phyloP scores from a whole-genome alignment of 805 yeast species.

The Candida argentea region DNA sequence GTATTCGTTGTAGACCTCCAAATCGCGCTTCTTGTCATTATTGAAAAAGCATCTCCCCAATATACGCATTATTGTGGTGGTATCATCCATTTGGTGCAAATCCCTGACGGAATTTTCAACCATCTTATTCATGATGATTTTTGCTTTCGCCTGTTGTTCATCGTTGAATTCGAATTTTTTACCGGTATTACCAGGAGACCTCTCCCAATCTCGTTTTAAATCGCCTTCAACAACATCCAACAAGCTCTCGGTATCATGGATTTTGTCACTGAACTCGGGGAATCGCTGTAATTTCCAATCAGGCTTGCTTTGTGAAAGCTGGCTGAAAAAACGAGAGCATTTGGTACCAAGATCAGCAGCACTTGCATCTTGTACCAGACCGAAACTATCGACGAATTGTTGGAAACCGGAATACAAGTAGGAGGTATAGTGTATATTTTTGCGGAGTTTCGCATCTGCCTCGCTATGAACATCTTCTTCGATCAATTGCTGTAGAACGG shows the following conservation, averaged over 20 bases:
- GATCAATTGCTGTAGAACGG: too few relatives aligned
- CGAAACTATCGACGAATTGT: conserved; percentile 7
- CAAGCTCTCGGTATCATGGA: too few relatives aligned
- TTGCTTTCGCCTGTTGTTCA: conserved; percentile 11
- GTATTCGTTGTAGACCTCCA: conserved; percentile 8
- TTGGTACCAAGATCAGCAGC: too few relatives aligned
- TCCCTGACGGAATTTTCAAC: conserved; percentile 9
- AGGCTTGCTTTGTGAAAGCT: too few relatives aligned
- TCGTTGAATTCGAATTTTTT: conserved; percentile 3
- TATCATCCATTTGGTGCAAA: conserved; percentile 22
- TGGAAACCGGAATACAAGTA: conserved; percentile 13
- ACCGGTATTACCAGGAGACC: too few relatives aligned
- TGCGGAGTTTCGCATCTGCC: conserved; percentile 8
- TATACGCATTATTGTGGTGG: conserved; percentile 17
- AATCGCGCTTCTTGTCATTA: conserved; percentile 2
- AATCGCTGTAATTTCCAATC: conserved; percentile 12
- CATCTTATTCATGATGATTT: conserved; percentile 8
- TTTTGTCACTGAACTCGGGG: too few relatives aligned
- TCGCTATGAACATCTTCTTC: conserved; percentile 4
- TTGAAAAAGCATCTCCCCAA: conserved; percentile 22
- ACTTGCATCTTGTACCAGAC: too few relatives aligned
- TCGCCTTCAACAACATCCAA: too few relatives aligned
- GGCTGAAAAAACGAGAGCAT: too few relatives aligned
- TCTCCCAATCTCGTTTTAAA: too few relatives aligned
- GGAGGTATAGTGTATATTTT: conserved; percentile 14